Evolutionary conservation across 345 rosid genomes (phyloP).

Genomic region (Angophora floribunda): DNA sequence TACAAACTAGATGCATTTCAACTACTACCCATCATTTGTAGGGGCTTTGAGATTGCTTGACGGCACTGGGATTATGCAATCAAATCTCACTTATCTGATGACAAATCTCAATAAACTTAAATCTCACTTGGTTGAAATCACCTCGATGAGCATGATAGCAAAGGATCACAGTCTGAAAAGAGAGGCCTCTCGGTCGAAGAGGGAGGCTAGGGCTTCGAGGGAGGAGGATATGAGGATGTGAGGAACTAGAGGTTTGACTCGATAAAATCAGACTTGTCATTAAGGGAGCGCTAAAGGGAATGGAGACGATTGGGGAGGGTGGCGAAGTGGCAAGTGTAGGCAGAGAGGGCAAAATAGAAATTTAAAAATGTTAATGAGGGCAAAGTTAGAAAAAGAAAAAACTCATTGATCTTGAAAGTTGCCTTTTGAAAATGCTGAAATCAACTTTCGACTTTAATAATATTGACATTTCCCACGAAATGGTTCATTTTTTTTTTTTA

Average conservation of each 20-base stretch:
- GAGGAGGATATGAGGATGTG: no score
- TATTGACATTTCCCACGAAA: background rate
- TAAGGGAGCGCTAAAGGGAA: background rate
- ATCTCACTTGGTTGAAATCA: background rate
- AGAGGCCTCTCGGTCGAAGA: no score
- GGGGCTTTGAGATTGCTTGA: background rate
- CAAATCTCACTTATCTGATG: background rate
- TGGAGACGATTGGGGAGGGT: background rate
- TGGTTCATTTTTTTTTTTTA: no score
- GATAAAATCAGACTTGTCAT: rapidly evolving
- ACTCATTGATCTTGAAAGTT: no score
- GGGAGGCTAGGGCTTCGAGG: no score
- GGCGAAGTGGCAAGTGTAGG: background rate
- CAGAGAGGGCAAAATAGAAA: background rate
- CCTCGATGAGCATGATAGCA: rapidly evolving
- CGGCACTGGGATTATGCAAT: rapidly evolving
- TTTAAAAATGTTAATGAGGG: background rate
- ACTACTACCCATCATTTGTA: no score
- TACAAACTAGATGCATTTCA: background rate
- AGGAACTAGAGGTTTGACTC: background rate
- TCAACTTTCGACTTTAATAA: background rate
- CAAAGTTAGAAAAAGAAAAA: background rate
- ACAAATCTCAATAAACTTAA: background rate
- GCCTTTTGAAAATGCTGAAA: rapidly evolving
- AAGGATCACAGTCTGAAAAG: background rate